Base-by-base conservation (phyloP, 306 rosid species). In the Chamaecrista fasciculata region DNA sequence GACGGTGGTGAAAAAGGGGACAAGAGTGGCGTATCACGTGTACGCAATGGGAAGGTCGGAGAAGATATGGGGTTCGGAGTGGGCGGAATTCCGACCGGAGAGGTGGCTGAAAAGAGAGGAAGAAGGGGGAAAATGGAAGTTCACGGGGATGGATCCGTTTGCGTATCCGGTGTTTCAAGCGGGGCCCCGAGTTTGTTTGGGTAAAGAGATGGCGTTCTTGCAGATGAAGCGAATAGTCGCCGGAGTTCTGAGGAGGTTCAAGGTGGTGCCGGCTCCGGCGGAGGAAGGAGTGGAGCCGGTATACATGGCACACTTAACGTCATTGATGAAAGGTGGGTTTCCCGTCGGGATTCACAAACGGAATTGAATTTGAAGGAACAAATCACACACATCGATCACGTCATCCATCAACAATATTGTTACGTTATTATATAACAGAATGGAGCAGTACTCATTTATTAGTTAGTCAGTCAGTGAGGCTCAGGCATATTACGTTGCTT, bases 151-250 rank as follows among this genome's bases (percentile, higher is more conserved):
- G 39, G 96, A 92, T 52, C 7, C 80, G 0, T 92, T 31, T 43
- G 58, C 61, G 1, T 85, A 87, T 34, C 90, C 90, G 0, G 96
- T 92, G 33, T 92, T 92, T 72, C 95, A 92, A 39, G 96, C 91
- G 0, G 96, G 98, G 18, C 98, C 98, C 0, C 80, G 96, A 75
- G 77, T 87, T 11, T 92, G 96, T 61, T 61, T 89, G 76, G 92
- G 96, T 26, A 89, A 84, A 57, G 98, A 89, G 43, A 92, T 92
- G 98, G 98, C 96, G 3, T 92, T 89, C 62, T 10, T 92, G 82
- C 96, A 92, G 51, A 92, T 92, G 96, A 84, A 89, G 74, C 84
- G 84, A 44, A 71, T 92, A 33, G 89, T 82, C 36, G 81, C 83
- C 1, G 91, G 80, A 0, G 70, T 91, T 56, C 19, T 91, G 2